Base-by-base conservation (phyloP, 2,329 filamentous ascomycete species). In the Scopulariopsis brevicaulis region DNA sequence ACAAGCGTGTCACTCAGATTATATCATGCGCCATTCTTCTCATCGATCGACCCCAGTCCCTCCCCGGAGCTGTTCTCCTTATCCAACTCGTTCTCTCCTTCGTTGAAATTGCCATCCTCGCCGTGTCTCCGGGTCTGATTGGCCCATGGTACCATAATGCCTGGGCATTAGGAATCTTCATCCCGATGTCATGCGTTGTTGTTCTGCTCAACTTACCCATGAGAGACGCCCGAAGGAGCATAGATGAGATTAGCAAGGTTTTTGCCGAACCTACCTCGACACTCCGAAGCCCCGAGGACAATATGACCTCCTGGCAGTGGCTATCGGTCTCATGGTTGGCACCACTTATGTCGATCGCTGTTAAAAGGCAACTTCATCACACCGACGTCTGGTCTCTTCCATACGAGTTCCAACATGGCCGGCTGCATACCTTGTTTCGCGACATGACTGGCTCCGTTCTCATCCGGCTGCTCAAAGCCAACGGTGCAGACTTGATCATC, bases 281-380 rank as follows among this genome's bases (percentile, higher is more conserved):
- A 2, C 72, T 88, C n/a, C 85, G 90, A 58, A 83, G 80, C 43
- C 77, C 91, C 0, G 91, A 96, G 68, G 91, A 96, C 64, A 84
- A 87, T 62, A 69, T 96, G 25, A 87, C 80, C 0, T 74, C 92
- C 1, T 91, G 89, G 80, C 87, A 92, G 63, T 96, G 90, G 71
- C 87, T 93, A 81, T 86, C 83, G 6, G 86, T 96, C 32, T 88
- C 83, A 0, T 96, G 91, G 91, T 86, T 96, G 72, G 75, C 76
- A 0, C 86, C 90, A 0, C 71, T 96, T 7, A 90, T 95, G 14
- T 73, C 75, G 1, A 70, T 84, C 25, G 89, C 86, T 1, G 80
- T 76, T 50, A 73, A 75, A 34, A 77, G 83, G 48, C 86, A 90
- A 63, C 74, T 96, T 10, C 74, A 90, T 40, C 85, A 91, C 46